These are phyloP conservation scores for Dipodascus geniculatus DNA, from an alignment of 805 yeast genomes.

Conservation along the genomic window DNA sequence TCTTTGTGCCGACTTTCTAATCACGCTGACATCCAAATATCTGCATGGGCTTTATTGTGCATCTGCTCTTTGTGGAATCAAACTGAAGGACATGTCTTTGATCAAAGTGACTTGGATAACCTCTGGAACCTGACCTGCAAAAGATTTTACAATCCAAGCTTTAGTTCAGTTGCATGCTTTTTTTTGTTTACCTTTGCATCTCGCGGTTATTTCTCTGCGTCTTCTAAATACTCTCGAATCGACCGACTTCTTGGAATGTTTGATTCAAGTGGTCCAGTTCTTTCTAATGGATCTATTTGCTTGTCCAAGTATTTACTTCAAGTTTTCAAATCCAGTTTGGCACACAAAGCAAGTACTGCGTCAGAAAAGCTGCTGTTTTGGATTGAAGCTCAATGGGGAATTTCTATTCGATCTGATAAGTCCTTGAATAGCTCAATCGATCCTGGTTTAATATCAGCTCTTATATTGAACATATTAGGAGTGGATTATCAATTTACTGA, in stretches of 20 bases:
- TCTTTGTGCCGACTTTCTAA: background rate
- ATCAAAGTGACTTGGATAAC: background rate
- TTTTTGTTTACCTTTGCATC: background rate
- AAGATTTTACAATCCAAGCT: background rate
- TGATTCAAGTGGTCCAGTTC: background rate
- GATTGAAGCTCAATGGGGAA: background rate
- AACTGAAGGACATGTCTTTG: background rate
- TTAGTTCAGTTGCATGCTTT: background rate
- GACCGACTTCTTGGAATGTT: background rate
- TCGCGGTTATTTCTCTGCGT: background rate
- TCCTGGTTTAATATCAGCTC: background rate
- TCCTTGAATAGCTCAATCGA: background rate
- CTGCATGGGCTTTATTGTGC: background rate
- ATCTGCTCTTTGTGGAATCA: background rate
- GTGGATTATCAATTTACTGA: background rate
- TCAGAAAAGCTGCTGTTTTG: background rate
- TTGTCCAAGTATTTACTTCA: background rate
- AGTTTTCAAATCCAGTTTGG: too few relatives aligned
- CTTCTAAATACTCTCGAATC: background rate
- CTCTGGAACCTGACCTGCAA: background rate
- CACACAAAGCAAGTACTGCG: background rate
- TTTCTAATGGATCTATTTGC: background rate
- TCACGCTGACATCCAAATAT: background rate
- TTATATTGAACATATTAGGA: background rate
- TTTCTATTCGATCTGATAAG: background rate